Evolutionary conservation across 1,139 yeast genomes (phyloP), one percentile per base, ranked within the genome.

Genomic region (Saccharomyces pastorianus): DNA sequence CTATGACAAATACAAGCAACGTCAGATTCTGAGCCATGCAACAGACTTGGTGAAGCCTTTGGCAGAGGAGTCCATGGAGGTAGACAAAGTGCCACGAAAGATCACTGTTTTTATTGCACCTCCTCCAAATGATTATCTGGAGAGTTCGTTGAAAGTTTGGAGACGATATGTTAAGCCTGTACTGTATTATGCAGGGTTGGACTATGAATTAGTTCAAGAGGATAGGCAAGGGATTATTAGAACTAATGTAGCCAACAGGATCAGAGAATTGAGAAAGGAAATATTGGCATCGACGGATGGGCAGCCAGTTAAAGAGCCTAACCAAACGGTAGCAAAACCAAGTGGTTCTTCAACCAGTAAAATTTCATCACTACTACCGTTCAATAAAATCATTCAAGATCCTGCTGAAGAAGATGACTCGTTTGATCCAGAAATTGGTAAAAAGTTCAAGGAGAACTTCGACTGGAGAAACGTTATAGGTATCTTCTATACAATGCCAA

Each of bases 101-200:
- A 75, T 95, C 53, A 83, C 89, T 1, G 83, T 95, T 1, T 91
- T 84, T 66, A 79, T 91, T 56, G 96, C 96, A 0, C 99, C 99
- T 14, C 97, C 98, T 13, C 99, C 99, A 14, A 88, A 89, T 62
- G 98, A 93, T 68, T 89, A 83, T 64, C 73, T 95, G 51, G 96
- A 86, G 49, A 84, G 83, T 58, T 83, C 95, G 17, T 69, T 87
- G 71, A 79, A 78, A 56, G 79, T 86, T 55, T 90, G 93, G 76
- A 80, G 89, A 61, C 82, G 85, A 57, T 91, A 82, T 67, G 78
- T 91, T 62, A 93, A 93, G 72, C 99, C 99, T 0, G 78, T 91
- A 4, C 75, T 95, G 61, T 88, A 87, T 61, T 79, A 96, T 1
- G 87, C 90, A 7, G 96, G 96, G 1, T 72, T 93, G 26, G 99